Evolutionary conservation across 2,329 filamentous ascomycete species (phyloP).

Genomic region (Calonectria leucothoes): DNA sequence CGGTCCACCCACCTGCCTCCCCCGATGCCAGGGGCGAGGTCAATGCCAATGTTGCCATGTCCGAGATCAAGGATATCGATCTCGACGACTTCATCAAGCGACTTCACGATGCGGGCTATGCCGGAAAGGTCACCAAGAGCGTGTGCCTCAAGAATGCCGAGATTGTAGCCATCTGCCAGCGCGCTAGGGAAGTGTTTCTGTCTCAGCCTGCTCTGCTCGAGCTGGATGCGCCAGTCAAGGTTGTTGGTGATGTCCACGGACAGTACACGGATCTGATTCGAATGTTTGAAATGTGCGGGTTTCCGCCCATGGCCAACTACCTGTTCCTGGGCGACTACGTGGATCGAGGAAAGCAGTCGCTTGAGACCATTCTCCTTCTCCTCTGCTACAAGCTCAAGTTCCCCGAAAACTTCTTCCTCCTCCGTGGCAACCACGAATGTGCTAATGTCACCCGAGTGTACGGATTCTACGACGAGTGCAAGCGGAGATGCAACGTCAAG

Average conservation of each 20-base stretch:
- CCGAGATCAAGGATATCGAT: constrained; percentile 91
- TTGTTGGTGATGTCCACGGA: constrained; percentile 98
- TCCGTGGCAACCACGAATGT: constrained; percentile 98
- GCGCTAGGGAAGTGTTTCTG: constrained; percentile 88
- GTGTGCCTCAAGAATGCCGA: constrained; percentile 98
- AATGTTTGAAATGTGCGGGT: constrained; percentile 97
- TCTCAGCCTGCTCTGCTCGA: constrained; percentile 93
- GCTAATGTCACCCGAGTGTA: constrained; percentile 99
- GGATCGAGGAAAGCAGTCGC: constrained; percentile 97
- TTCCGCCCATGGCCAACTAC: constrained; percentile 98
- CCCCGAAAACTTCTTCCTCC: constrained; percentile 99
- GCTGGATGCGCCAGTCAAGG: constrained; percentile 94
- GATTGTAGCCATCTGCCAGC: constrained; percentile 92
- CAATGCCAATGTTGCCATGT: constrained; percentile 77
- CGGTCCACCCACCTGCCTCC: constrained; percentile 63
- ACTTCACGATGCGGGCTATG: constrained; percentile 92
- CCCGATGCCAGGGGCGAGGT: constrained; percentile 59
- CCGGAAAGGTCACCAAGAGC: constrained; percentile 96
- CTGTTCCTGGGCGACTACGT: constrained; percentile 99
- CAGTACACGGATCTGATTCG: constrained; percentile 99
- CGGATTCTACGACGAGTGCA: constrained; percentile 99
- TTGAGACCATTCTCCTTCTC: constrained; percentile 97
- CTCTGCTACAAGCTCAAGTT: constrained; percentile 99
- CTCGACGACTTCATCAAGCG: constrained; percentile 97
- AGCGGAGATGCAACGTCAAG: constrained; percentile 99